Evolutionary conservation across 2,329 filamentous ascomycete species (phyloP), one percentile per base, ranked within the genome.

Genomic region (Phialophora chinensis): DNA sequence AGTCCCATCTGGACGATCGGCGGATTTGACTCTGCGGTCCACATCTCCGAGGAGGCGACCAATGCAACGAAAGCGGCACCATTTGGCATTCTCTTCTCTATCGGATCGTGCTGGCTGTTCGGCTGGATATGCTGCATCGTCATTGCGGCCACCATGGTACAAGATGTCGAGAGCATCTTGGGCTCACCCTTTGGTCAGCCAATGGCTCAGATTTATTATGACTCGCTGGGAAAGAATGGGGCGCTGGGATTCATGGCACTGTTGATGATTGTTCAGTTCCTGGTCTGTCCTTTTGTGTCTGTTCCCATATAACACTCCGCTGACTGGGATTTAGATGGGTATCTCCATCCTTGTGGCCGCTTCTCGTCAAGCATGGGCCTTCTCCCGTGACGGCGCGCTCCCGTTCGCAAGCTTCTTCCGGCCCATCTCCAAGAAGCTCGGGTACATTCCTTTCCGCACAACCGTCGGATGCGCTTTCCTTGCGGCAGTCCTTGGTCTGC

Each of bases 331-430:
- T 20, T 64, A 65, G 60, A 71, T 71, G 69, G 69, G 69, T 6
- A 60, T 65, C 3, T 66, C 65, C 6, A 72, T 80, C 75, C 76
- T 86, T 2, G 83, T 88, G 3, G 87, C 87, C 1, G 84, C 84
- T 4, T 87, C 84, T 5, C 82, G 87, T 5, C 87, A 89, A 75
- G 82, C 80, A 33, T 89, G 87, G 87, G 87, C 87, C 0, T 89
- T 89, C 73, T 85, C 85, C 8, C 82, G 87, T 27, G 87, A 89
- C 71, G 86, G 85, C 1, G 87, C 86, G 1, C 79, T 89, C 1
- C 87, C 87, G 0, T 88, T 88, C 73, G 86, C 84, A 1, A 74
- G 68, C 4, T 87, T 85, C 75, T 86, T 88, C 75, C 80, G 85
- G 35, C 80, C 81, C 6, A 85, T 88, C 72, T 85, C 82, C 69